These are phyloP conservation scores for Calocybe gambosa DNA, from an alignment of 1,284 basidiomycete species.

Conservation along the genomic window DNA sequence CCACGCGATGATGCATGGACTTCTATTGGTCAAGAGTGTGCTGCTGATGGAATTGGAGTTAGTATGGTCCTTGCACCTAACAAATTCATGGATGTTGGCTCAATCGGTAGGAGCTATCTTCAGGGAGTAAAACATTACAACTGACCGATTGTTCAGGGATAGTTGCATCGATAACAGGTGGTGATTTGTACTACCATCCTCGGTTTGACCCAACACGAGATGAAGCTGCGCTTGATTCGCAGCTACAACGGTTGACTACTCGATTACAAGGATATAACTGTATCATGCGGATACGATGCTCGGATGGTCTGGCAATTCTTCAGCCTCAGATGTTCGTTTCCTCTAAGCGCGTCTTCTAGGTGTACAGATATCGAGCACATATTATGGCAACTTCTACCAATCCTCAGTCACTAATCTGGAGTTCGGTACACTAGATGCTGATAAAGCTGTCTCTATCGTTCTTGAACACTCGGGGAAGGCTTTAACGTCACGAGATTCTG, in stretches of 20 bases:
- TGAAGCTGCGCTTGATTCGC: constrained; percentile 59
- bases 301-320: constrained; percentile 54
- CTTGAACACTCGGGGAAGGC: constrained; percentile 55
- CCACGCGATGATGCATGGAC: constrained; percentile 79
- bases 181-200: constrained; percentile 91
- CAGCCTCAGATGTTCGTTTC: constrained; percentile 2
- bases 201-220: constrained; percentile 78
- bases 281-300: constrained; percentile 80
- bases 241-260: constrained; percentile 66
- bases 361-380: constrained; percentile 56
- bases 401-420: constrained; percentile 73
- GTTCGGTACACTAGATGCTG: constrained; percentile 77
- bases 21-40: constrained; percentile 82
- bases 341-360: constrained; percentile 36
- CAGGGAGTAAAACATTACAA: not conserved
- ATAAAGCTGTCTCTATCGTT: constrained; percentile 69
- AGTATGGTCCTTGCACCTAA: constrained; percentile 86
- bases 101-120: constrained; percentile 55
- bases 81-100: constrained; percentile 84
- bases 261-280: constrained; percentile 81
- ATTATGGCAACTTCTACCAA: constrained; percentile 83
- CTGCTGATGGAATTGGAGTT: constrained; percentile 86
- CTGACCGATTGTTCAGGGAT: constrained; percentile 38
- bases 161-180: constrained; percentile 78
- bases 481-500: constrained; percentile 74